Evolutionary conservation across 1,284 basidiomycete species (phyloP).

Genomic region (Sporisorium reilianum): DNA sequence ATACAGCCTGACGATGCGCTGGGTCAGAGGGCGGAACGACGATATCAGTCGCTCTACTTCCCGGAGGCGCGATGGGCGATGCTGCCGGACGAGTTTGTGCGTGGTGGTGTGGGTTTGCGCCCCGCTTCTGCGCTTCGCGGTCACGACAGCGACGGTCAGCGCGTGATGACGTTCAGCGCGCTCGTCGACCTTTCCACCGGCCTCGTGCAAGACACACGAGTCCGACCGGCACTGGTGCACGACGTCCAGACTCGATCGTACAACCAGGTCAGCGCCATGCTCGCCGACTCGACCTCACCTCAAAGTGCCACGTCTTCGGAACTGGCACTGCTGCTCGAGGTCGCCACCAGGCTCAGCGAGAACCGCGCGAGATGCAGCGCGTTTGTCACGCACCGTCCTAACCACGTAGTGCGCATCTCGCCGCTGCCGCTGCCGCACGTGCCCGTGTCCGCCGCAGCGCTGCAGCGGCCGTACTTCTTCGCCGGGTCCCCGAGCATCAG

Average conservation of each 20-base stretch:
- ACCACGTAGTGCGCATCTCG: constrained; percentile 13
- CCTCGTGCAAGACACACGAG: constrained; percentile 78
- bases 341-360: constrained; percentile 61
- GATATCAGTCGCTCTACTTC: constrained; percentile 58
- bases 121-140: constrained; percentile 68
- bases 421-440: constrained; percentile 33
- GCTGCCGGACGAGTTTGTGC: constrained; percentile 74
- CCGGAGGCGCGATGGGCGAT: constrained; percentile 57
- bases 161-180: constrained; percentile 83
- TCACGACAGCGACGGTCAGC: constrained; percentile 68
- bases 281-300: background rate
- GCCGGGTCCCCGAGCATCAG: constrained; percentile 51
- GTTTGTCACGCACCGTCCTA: constrained; percentile 4
- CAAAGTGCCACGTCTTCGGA: constrained; percentile 47
- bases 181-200: constrained; percentile 76
- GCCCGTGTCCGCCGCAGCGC: background rate
- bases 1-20: constrained; percentile 79
- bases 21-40: constrained; percentile 45
- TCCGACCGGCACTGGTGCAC: constrained; percentile 79
- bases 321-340: constrained; percentile 70
- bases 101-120: constrained; percentile 48
- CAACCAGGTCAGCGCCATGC: constrained; percentile 73
- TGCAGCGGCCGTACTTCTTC: constrained; percentile 46
- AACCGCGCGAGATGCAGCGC: constrained; percentile 17
- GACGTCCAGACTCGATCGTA: constrained; percentile 81